phyloP scores from a whole-genome alignment of 192 early-diverging fungal species.

The Coemansia aciculifera region DNA sequence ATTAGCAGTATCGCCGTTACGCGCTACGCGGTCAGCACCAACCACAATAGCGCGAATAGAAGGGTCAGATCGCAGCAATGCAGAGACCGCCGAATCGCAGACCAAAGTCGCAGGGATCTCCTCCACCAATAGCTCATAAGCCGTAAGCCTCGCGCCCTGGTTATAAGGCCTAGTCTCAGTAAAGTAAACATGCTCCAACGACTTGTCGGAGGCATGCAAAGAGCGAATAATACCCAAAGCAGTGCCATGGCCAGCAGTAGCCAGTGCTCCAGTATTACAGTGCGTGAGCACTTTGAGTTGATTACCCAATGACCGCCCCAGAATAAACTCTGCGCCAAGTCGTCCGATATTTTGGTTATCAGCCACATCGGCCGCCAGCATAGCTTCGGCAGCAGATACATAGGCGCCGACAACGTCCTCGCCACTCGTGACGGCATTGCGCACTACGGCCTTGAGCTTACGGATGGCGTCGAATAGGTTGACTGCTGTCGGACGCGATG shows the following conservation, averaged over 20 bases:
- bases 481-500: constrained; percentile 94
- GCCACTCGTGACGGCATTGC: constrained; percentile 12
- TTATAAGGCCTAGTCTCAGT: constrained; percentile 98
- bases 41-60: constrained; percentile 85
- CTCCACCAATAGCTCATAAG: constrained; percentile 92
- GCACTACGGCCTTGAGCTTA: constrained; percentile 45
- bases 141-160: constrained; percentile 92
- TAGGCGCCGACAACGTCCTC: constrained; percentile 62
- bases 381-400: constrained; percentile 71
- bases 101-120: constrained; percentile 90
- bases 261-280: constrained; percentile 94
- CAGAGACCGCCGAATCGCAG: constrained; percentile 90
- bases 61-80: constrained; percentile 63
- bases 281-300: constrained; percentile 80
- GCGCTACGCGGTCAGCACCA: constrained; percentile 94
- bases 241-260: constrained; percentile 85
- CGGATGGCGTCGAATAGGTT: constrained; percentile 86
- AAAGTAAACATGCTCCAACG: constrained; percentile 80
- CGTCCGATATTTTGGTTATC: constrained; percentile 88
- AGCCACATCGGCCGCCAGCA: constrained; percentile 81
- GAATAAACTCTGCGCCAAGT: constrained; percentile 67
- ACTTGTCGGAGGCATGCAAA: constrained; percentile 55
- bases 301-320: background rate
- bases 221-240: constrained; percentile 92
- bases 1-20: constrained; percentile 97